A percentile compares a stretch with the other conserved stretches of the same genome.
Evolutionary conservation across 768 basidiomycete species (phyloP).

Genomic region (Xerocomellus dryophilus): DNA sequence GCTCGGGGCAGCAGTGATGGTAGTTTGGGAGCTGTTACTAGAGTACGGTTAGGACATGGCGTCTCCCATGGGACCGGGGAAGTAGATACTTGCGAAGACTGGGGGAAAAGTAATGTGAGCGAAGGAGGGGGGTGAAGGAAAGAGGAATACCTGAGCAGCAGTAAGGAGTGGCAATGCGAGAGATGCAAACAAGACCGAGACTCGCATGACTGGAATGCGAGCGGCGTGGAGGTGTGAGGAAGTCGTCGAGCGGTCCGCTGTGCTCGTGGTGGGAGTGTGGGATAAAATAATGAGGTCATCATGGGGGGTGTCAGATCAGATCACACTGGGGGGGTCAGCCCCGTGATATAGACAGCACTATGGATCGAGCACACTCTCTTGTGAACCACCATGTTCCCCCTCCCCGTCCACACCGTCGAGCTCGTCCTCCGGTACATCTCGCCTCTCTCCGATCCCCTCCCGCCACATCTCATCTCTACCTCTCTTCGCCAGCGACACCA

Average conservation of each 20-base stretch:
- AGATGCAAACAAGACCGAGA: conserved; percentile 31
- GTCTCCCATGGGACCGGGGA: conserved; percentile 17
- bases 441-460: conserved; percentile 50
- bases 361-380: not conserved
- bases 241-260: not conserved
- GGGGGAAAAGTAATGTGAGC: conserved; percentile 6
- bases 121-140: too few species aligned
- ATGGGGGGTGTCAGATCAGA: conserved; percentile 7
- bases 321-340: conserved; percentile 12
- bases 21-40: conserved; percentile 40
- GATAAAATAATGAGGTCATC: conserved; percentile 8
- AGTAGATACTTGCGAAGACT: conserved; percentile 41
- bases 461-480: conserved; percentile 57
- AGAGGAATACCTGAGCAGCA: conserved; percentile 32
- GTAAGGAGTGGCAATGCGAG: conserved; percentile 28
- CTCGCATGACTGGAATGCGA: conserved; percentile 24
- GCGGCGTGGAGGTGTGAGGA: not conserved
- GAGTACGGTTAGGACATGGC: conserved; percentile 39
- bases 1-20: conserved; percentile 47
- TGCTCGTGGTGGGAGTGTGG: conserved; percentile 6
- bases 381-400: conserved; percentile 31
- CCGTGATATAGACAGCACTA: too few species aligned
- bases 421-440: conserved; percentile 57
- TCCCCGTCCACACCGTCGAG: conserved; percentile 39
- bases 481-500: conserved; percentile 62